Evolutionary conservation across 2,329 filamentous ascomycete species (phyloP), one percentile per base, ranked within the genome.

Genomic region (Arthrobotrys conoides): DNA sequence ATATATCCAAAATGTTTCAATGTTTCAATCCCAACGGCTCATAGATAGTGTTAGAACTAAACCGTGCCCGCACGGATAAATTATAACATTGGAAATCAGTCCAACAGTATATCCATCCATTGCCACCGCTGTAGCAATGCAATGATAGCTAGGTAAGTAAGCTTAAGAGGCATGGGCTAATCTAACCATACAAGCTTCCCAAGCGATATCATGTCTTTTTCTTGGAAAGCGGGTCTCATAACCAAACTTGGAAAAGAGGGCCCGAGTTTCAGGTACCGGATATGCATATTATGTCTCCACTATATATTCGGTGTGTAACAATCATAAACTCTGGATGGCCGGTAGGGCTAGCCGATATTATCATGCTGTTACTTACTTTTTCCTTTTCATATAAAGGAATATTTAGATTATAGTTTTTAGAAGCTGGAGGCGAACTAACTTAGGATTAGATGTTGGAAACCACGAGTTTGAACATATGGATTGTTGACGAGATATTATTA

Each of bases 251-350:
- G 36, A 61, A 16, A 33, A 10, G 22, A 44, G 57, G 57, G 57
- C 36, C 57, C 57, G 36, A 61, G 57, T 61, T 61, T 61, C 57
- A 61, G 36, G 57, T 44, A 61, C 12, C 57, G 36, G 57, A 12
- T 30, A 41, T 61, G 36, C 16, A 33, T 16, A 46, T n/a, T 20
- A 9, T 4, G 57, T 20, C 18, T 61, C 36, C 57, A 44, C 57
- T 44, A 33, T 18, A n/a, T n/a, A n/a, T 61, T 10, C 27, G 18
- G n/a, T 30, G 18, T 59, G 30, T 59, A 59, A 59, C 33, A 53
- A 27, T 30, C 24, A 30, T 33, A 36, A 48, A 48, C 18, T 33
- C 3, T 41, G 10, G 51, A 27, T 36, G 27, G 27, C 27, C 27
- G 51, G 51, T 36, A 59, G 12, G 30, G 33, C 18, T 59, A 59